Base-by-base conservation (phyloP, 2,329 filamentous ascomycete species). In the Aureobasidium leucospermi region DNA sequence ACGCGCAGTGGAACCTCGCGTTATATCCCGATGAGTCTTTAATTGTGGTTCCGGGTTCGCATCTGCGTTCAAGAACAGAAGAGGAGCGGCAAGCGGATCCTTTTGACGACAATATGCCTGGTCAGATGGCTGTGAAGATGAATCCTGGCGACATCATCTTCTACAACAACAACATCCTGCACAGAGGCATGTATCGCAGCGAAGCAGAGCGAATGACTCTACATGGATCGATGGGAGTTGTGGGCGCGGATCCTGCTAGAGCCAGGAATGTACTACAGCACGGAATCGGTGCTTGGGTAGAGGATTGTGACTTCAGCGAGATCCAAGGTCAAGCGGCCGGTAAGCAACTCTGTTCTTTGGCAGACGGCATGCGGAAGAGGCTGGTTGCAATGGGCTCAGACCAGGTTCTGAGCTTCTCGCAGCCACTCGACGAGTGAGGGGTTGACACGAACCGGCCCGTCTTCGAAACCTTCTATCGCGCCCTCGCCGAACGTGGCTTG, bases 151-250 rank as follows among this genome's bases (percentile, higher is more conserved):
- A 96, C 73, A 84, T 88, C 15, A 88, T 88, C 43, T 96, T 96
- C 67, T 96, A 96, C 70, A 85, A 96, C 72, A 95, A 92, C 69
- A 95, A 96, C 71, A 95, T 96, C 64, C 71, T 95, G 63, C 88
- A 90, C 68, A 77, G 87, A 4, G 88, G 87, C 1, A 82, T 83
- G 31, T 91, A 90, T 70, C 75, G 80, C 64, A 73, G 74, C 11
- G 66, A 41, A 1, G 80, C 76, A 65, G 85, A 89, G 73, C 75
- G 88, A 28, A 81, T 87, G 78, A 90, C 87, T 62, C 73, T 90
- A 67, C 87, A 90, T 71, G 87, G 87, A 6, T 87, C 83, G 59
- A 86, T 89, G 48, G 87, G 87, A 1, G 81, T 85, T 65, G 76
- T 76, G 0, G 73, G 71, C 2, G 85, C 81, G 1, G 81, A 81